These are phyloP conservation scores for Aspergillus kassunensis DNA, from an alignment of 495 filamentous ascomycete genomes.

Conservation along the genomic window DNA sequence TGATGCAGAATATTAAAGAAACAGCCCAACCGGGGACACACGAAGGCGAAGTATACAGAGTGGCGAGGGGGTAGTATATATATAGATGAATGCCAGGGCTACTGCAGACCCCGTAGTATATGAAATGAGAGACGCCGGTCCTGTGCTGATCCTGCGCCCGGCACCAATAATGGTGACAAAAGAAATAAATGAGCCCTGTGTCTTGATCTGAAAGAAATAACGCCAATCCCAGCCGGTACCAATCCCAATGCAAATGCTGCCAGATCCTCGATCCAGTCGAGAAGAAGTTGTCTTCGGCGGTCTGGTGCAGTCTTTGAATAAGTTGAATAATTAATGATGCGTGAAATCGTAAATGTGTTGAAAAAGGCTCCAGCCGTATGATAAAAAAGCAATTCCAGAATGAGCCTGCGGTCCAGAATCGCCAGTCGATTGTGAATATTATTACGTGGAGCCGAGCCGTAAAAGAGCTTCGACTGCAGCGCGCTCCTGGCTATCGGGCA, in stretches of 20 bases:
- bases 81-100: conserved; percentile 4
- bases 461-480: conserved; percentile 82
- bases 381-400: background rate
- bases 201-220: conserved; percentile 22
- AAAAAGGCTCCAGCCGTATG: conserved; percentile 20
- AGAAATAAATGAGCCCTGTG: background rate
- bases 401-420: conserved; percentile 8
- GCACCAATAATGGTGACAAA: conserved; percentile 5
- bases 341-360: conserved; percentile 14
- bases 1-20: conserved; percentile 1
- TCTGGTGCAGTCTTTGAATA: conserved; percentile 14
- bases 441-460: conserved; percentile 83
- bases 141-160: background rate
- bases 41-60: conserved; percentile 14
- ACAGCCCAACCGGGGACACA: conserved; percentile 8
- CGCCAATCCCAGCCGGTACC: conserved; percentile 12
- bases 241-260: conserved; percentile 21
- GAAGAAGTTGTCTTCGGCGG: conserved; percentile 9
- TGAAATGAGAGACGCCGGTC: background rate
- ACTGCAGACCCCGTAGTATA: conserved; percentile 12
- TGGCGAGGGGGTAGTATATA: conserved; percentile 8
- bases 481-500: conserved; percentile 59
- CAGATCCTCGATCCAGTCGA: conserved; percentile 22
- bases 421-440: conserved; percentile 21
- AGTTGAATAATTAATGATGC: conserved; percentile 8